These are phyloP conservation scores for Gnaphalium uliginosum DNA, from an alignment of 129 eudicot species.

Conservation along the genomic window DNA sequence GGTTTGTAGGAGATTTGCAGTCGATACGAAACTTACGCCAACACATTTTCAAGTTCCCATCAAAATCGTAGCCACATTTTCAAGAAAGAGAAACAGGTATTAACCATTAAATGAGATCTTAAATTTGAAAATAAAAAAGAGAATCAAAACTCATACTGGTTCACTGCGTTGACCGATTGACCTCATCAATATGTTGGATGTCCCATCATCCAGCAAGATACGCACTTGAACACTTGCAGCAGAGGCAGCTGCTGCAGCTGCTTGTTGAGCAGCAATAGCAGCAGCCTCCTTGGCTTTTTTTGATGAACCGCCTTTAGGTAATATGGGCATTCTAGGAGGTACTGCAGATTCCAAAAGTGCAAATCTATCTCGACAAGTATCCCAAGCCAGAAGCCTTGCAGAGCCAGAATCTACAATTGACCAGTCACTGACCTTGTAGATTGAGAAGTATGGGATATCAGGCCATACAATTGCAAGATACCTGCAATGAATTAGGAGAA, in stretches of 20 bases:
- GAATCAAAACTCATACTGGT: constrained; percentile 51
- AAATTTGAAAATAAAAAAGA: neutral
- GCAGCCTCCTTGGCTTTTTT: constrained; percentile 98
- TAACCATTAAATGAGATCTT: constrained; percentile 4
- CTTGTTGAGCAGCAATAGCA: constrained; percentile 88
- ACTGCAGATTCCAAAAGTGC: constrained; percentile 86
- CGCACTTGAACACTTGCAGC: constrained; percentile 95
- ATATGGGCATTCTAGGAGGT: constrained; percentile 77
- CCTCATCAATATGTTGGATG: constrained; percentile 91
- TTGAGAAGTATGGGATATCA: constrained; percentile 94
- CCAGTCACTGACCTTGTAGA: constrained; percentile 98
- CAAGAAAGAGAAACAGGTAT: neutral
- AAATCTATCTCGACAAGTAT: constrained; percentile 92
- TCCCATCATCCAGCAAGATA: constrained; percentile 96
- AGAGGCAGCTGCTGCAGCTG: constrained; percentile 95
- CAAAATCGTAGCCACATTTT: neutral
- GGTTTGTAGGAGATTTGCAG: neutral
- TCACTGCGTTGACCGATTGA: constrained; percentile 86
- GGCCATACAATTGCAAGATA: constrained; percentile 94
- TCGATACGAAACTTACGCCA: neutral
- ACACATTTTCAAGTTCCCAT: neutral
- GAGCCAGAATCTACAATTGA: constrained; percentile 96
- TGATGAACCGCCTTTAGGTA: constrained; percentile 89
- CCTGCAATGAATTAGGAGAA: constrained; percentile 51
- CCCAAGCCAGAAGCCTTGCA: constrained; percentile 98